These are phyloP conservation scores for Chrysanthemum seticuspe DNA, from an alignment of 129 eudicot species.

Conservation along the genomic window DNA sequence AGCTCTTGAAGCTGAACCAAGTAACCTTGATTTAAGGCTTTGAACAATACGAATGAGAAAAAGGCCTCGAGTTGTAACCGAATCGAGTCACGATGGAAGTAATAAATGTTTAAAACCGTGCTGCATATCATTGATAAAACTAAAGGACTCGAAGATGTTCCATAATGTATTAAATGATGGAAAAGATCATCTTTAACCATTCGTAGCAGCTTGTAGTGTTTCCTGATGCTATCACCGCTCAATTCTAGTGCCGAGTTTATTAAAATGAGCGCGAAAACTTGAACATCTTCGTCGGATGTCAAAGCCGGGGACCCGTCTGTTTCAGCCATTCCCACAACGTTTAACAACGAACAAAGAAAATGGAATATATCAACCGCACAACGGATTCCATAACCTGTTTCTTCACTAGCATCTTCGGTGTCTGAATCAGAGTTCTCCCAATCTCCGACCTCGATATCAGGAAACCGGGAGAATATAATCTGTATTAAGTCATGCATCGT, in stretches of 20 bases:
- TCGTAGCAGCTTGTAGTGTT: constrained; percentile 68
- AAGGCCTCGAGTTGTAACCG: constrained; percentile 90
- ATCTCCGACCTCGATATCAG: constrained; percentile 62
- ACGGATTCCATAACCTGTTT: constrained; percentile 60
- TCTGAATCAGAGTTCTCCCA: constrained; percentile 80
- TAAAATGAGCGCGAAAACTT: constrained; percentile 69
- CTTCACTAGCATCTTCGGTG: constrained; percentile 51
- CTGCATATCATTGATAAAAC: constrained; percentile 84
- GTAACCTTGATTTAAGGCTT: constrained; percentile 41
- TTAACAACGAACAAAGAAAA: constrained; percentile 74
- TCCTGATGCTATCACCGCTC: constrained; percentile 68
- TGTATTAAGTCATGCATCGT: constrained; percentile 83
- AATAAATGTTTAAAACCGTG: constrained; percentile 58
- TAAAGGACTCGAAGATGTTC: constrained; percentile 54
- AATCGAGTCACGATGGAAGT: constrained; percentile 73
- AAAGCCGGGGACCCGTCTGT: constrained; percentile 50
- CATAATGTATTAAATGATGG: constrained; percentile 85
- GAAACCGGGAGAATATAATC: constrained; percentile 53
- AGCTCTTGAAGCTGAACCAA: constrained; percentile 67
- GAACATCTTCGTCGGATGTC: constrained; percentile 68
- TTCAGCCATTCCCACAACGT: constrained; percentile 65
- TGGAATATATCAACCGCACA: constrained; percentile 84
- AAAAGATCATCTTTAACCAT: constrained; percentile 82
- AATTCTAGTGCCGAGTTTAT: constrained; percentile 75
- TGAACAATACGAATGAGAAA: constrained; percentile 66